Percentiles rank a stretch among this genome's conserved stretches.
These are phyloP conservation scores for Metschnikowia lachancei DNA, from an alignment of 805 yeast species.

Conservation along the genomic window DNA sequence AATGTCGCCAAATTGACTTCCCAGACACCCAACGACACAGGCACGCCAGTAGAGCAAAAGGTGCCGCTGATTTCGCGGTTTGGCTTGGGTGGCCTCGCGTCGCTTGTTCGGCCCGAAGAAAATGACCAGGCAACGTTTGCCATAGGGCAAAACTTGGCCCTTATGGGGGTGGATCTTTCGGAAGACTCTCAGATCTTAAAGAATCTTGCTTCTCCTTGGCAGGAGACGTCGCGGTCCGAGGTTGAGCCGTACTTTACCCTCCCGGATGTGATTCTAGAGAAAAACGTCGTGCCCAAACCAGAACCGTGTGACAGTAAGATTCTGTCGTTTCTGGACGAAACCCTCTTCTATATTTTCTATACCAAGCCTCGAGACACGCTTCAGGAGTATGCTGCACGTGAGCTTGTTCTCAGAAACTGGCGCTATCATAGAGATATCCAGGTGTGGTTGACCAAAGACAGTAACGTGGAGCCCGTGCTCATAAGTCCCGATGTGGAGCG, in stretches of 20 bases:
- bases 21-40: constrained; percentile 4
- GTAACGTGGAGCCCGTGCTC: constrained; percentile 82
- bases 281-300: constrained; percentile 38
- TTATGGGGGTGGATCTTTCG: constrained; percentile 61
- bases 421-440: constrained; percentile 92
- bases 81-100: constrained; percentile 64
- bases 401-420: constrained; percentile 91
- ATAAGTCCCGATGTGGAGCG: constrained; percentile 79
- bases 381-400: constrained; percentile 92
- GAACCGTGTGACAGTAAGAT: constrained; percentile 50
- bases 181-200: constrained; percentile 50
- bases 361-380: constrained; percentile 88
- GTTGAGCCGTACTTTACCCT: constrained; percentile 79
- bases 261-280: constrained; percentile 47
- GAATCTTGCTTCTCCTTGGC: constrained; percentile 90
- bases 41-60: not conserved
- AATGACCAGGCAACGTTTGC: constrained; percentile 64
- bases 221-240: constrained; percentile 83
- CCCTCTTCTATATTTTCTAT: constrained; percentile 88
- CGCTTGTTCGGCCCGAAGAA: constrained; percentile 60
- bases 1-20: not conserved
- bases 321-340: constrained; percentile 77
- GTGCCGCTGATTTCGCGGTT: constrained; percentile 53
- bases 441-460: constrained; percentile 95
- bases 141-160: constrained; percentile 69